phyloP scores from a whole-genome alignment of 2,329 filamentous ascomycete genomes.

The Trichoderma brevicompactum region DNA sequence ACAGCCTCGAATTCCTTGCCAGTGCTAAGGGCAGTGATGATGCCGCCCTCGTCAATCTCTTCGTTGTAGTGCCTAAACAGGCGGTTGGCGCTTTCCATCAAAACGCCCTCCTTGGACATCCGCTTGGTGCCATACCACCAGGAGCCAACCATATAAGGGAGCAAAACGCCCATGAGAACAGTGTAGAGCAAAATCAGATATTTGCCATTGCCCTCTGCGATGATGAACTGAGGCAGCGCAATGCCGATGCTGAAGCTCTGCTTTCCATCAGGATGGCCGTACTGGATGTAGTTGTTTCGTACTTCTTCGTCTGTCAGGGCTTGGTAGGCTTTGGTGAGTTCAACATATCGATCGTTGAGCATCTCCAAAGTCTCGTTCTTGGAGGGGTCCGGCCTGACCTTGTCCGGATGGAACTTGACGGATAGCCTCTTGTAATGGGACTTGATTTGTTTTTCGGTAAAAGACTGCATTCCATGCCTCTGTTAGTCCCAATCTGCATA shows the following conservation, averaged over 20 bases:
- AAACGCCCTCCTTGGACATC: slow-evolving; percentile 89
- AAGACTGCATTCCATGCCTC: slow-evolving; percentile 56
- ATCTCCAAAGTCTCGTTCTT: slow-evolving; percentile 89
- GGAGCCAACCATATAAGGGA: slow-evolving; percentile 91
- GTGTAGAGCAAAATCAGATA: slow-evolving; percentile 93
- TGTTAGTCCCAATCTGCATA: slow-evolving; percentile 22
- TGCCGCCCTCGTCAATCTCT: slow-evolving; percentile 75
- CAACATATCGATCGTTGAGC: slow-evolving; percentile 87
- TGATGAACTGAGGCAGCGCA: slow-evolving; percentile 87
- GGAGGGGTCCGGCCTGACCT: slow-evolving; percentile 77
- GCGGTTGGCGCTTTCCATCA: slow-evolving; percentile 91
- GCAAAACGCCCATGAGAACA: slow-evolving; percentile 80
- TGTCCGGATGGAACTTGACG: slow-evolving; percentile 89
- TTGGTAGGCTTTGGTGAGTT: slow-evolving; percentile 97
- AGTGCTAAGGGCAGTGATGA: slow-evolving; percentile 79
- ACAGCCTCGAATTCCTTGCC: slow-evolving; percentile 83
- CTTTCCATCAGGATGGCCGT: slow-evolving; percentile 95
- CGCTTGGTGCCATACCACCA: slow-evolving; percentile 99
- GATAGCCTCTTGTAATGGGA: slow-evolving; percentile 86
- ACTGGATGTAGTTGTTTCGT: slow-evolving; percentile 95
- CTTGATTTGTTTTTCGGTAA: slow-evolving; percentile 89
- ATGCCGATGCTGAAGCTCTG: slow-evolving; percentile 98
- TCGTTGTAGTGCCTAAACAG: slow-evolving; percentile 94
- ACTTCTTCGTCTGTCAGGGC: slow-evolving; percentile 96
- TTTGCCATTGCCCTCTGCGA: slow-evolving; percentile 93